A percentile compares a stretch with the other conserved stretches of the same genome.
phyloP scores from a whole-genome alignment of 352 stramenopile genomes.

The Pythium coloratum region DNA sequence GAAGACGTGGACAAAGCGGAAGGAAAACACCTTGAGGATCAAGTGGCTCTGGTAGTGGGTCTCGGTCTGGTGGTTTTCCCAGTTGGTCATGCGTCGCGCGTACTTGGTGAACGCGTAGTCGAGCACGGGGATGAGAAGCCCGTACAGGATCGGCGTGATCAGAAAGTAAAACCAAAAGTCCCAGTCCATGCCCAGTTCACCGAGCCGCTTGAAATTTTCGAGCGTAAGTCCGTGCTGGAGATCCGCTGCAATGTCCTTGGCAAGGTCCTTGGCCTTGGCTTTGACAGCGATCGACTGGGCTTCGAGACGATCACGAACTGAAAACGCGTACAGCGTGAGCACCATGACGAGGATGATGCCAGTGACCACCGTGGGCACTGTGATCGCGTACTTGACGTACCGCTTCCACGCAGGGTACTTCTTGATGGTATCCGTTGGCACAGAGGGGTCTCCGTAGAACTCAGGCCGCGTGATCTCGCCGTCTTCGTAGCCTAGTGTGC shows the following conservation, averaged over 20 bases:
- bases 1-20: conserved; percentile 97
- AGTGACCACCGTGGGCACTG: conserved; percentile 56
- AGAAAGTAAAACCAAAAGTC: conserved; percentile 87
- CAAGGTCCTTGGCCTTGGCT: conserved; percentile 38
- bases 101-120: conserved; percentile 83
- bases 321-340: conserved; percentile 70
- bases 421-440: conserved; percentile 36
- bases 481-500: conserved; percentile 88
- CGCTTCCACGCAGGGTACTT: conserved; percentile 77
- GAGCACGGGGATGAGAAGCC: conserved; percentile 79
- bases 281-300: conserved; percentile 47
- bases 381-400: conserved; percentile 71
- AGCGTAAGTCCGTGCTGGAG: conserved; percentile 56
- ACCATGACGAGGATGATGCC: conserved; percentile 60
- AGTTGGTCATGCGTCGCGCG: conserved; percentile 91
- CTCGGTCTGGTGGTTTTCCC: conserved; percentile 91
- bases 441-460: conserved; percentile 62
- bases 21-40: conserved; percentile 98
- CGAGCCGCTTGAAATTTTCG: conserved; percentile 49
- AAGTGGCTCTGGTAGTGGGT: conserved; percentile 87
- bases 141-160: conserved; percentile 85
- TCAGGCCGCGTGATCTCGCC: conserved; percentile 79
- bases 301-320: conserved; percentile 76
- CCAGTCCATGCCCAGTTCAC: conserved; percentile 63
- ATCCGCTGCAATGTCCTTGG: conserved; percentile 45